Evolutionary conservation across 441 rosid species (phyloP).

Genomic region (Brassica hybrid): DNA sequence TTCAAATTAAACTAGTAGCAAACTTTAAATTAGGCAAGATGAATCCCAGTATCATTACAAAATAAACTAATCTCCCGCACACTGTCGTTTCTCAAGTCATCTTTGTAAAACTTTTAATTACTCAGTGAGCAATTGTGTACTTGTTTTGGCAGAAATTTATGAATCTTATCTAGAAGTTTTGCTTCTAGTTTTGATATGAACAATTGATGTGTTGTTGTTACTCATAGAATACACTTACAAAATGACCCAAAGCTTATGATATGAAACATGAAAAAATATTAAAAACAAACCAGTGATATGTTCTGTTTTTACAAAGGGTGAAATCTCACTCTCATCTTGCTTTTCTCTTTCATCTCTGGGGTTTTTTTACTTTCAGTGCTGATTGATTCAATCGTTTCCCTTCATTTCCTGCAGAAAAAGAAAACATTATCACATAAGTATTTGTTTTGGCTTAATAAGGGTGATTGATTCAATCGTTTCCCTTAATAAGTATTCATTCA

Average conservation of each 20-base stretch:
- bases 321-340: slow-evolving; percentile 22
- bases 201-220: slow-evolving; percentile 18
- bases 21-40: neutral
- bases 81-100: neutral
- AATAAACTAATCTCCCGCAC: neutral
- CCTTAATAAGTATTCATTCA: slow-evolving; percentile 14
- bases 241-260: slow-evolving; percentile 21
- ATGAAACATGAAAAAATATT: slow-evolving; percentile 12
- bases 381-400: slow-evolving; percentile 20
- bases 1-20: neutral
- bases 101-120: neutral
- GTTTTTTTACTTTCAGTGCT: slow-evolving; percentile 21
- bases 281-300: slow-evolving; percentile 9
- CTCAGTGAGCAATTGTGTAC: neutral
- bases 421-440: neutral
- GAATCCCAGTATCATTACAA: neutral
- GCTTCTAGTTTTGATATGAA: slow-evolving; percentile 15
- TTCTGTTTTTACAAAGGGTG: slow-evolving; percentile 18
- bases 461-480: no score
- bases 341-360: neutral
- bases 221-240: slow-evolving; percentile 27
- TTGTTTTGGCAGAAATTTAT: neutral
- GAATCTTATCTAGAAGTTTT: neutral
- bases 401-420: slow-evolving; percentile 47
- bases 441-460: slow-evolving; percentile 18